Evolutionary conservation across 768 basidiomycete genomes (phyloP).

Genomic region (Multifurca ochricompacta): DNA sequence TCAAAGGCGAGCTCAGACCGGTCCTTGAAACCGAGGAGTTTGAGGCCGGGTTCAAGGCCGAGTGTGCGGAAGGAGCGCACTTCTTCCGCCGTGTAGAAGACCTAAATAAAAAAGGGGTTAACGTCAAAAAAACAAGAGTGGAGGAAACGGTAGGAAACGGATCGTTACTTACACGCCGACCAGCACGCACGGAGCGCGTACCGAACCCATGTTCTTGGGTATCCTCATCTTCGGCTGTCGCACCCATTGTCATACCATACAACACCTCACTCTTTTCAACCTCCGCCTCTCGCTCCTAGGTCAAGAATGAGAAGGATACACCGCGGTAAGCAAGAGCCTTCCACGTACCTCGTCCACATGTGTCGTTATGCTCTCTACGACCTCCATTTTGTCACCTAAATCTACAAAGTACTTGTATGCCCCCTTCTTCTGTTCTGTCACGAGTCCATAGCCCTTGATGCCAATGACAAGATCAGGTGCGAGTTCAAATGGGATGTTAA

Average conservation of each 20-base stretch:
- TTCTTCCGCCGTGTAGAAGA: constrained; percentile 82
- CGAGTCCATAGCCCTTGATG: constrained; percentile 83
- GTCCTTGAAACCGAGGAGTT: constrained; percentile 88
- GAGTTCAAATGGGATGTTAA: constrained; percentile 74
- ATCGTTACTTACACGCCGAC: constrained; percentile 40
- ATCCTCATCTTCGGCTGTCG: constrained; percentile 30
- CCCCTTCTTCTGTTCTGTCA: constrained; percentile 85
- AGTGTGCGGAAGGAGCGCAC: constrained; percentile 75
- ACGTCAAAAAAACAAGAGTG: constrained; percentile 1
- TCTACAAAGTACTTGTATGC: constrained; percentile 77
- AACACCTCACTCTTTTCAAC: constrained; percentile 31
- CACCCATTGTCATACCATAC: constrained; percentile 37
- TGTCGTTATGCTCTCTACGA: constrained; percentile 58
- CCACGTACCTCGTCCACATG: constrained; percentile 68
- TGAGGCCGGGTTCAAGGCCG: constrained; percentile 75
- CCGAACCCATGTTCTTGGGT: constrained; percentile 30
- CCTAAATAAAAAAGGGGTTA: constrained; percentile 34
- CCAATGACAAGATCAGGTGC: constrained; percentile 69
- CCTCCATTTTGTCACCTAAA: constrained; percentile 68
- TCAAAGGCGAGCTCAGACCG: constrained; percentile 63
- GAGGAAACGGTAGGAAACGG: constrained; percentile 14
- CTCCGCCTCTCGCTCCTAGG: constrained; percentile 31
- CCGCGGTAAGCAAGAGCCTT: not conserved
- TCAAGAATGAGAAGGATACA: not conserved
- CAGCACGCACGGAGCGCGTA: constrained; percentile 36